Evolutionary conservation across 2,329 filamentous ascomycete species (phyloP).

Genomic region (Aspergillus eucalypticola): DNA sequence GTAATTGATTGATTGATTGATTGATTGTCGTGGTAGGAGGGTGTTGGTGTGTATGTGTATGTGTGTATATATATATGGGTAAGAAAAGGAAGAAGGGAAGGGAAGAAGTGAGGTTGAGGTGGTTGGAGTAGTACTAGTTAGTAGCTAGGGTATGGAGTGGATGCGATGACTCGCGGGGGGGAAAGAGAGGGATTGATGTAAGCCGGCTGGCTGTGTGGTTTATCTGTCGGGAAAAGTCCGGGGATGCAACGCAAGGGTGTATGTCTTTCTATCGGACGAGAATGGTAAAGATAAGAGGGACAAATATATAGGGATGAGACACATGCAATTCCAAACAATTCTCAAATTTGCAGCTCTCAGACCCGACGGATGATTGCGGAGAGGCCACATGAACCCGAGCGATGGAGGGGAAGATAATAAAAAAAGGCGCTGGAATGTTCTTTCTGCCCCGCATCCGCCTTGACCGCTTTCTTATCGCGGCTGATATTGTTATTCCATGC

Average conservation of each 20-base stretch:
- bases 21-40: background rate
- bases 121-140: background rate
- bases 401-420: background rate
- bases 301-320: background rate
- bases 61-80: background rate
- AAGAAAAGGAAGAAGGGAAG: background rate
- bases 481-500: background rate
- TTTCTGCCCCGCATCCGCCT: constrained; percentile 3
- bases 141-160: background rate
- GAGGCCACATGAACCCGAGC: background rate
- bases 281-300: background rate
- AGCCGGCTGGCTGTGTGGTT: no score
- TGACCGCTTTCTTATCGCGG: constrained; percentile 13
- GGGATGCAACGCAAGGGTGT: no score
- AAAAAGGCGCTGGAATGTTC: constrained; percentile 3
- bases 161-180: background rate
- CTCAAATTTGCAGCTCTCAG: background rate
- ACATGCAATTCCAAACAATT: background rate
- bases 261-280: no score
- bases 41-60: no score
- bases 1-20: background rate
- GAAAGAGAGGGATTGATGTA: no score
- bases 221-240: no score
- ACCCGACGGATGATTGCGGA: background rate
- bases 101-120: background rate